Conservation (phyloP, 495 filamentous ascomycete genomes). For the Neurospora sp. region DNA sequence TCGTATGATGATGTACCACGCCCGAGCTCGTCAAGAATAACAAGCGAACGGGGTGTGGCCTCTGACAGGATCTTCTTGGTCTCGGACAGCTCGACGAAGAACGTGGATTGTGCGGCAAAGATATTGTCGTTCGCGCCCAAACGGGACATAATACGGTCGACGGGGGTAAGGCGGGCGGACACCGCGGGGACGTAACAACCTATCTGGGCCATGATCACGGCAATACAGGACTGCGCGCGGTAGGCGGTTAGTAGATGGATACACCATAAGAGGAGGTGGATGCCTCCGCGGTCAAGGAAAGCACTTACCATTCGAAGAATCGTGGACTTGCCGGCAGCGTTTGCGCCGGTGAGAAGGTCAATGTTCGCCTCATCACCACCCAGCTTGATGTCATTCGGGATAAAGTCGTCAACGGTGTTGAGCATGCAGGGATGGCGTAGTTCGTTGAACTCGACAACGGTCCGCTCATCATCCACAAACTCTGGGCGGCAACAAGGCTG, state of each 20-base stretch:
- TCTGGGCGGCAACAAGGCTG: conserved; percentile 77
- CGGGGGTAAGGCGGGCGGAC: conserved; percentile 77
- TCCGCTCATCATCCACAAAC: conserved; percentile 77
- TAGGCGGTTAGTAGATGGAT: conserved; percentile 9
- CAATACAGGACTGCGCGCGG: conserved; percentile 57
- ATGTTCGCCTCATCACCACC: conserved; percentile 76
- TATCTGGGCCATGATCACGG: conserved; percentile 97
- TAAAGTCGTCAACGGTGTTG: conserved; percentile 83
- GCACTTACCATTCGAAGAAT: conserved; percentile 79
- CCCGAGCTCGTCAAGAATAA: conserved; percentile 96
- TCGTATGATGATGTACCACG: conserved; percentile 92
- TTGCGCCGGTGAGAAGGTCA: conserved; percentile 88
- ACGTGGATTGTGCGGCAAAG: conserved; percentile 94
- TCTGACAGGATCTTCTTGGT: conserved; percentile 98
- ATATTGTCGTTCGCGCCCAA: conserved; percentile 98
- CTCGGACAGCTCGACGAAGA: conserved; percentile 96
- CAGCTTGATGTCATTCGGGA: conserved; percentile 87
- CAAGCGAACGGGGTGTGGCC: conserved; percentile 86
- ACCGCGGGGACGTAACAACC: conserved; percentile 84
- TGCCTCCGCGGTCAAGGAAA: not conserved
- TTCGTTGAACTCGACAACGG: conserved; percentile 81
- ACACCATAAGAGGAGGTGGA: conserved; percentile 1
- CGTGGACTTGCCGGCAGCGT: conserved; percentile 98
- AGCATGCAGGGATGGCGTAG: conserved; percentile 92
- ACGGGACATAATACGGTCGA: conserved; percentile 98